These are phyloP conservation scores for Fusarium sp. DNA, from an alignment of 2,329 filamentous ascomycete species.

Conservation along the genomic window DNA sequence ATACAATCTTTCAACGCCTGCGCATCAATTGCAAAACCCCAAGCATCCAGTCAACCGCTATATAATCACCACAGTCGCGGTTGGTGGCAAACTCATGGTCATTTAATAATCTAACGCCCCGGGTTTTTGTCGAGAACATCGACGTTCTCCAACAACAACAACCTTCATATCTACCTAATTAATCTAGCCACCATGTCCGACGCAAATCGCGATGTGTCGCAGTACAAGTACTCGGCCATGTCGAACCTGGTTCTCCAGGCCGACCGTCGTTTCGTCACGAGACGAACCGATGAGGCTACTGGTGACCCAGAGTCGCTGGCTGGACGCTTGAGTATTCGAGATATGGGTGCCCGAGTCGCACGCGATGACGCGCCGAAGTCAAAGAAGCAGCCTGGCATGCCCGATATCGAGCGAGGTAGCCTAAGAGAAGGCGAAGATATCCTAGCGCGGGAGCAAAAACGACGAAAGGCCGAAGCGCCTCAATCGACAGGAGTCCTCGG, in stretches of 20 bases:
- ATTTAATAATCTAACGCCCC: conserved; percentile 50
- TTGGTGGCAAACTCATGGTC: conserved; percentile 50
- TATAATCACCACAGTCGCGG: conserved; percentile 18
- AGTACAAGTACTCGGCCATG: conserved; percentile 99
- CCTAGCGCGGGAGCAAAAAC: conserved; percentile 84
- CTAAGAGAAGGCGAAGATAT: conserved; percentile 86
- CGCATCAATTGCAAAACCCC: conserved; percentile 42
- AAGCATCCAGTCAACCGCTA: conserved; percentile 34
- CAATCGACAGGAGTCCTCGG: conserved; percentile 82
- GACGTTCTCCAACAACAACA: conserved; percentile 48
- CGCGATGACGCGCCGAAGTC: conserved; percentile 84
- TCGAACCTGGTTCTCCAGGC: conserved; percentile 99
- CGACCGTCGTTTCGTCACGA: conserved; percentile 93
- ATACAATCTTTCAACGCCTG: conserved; percentile 41
- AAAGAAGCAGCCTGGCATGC: conserved; percentile 77
- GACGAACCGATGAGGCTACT: conserved; percentile 92
- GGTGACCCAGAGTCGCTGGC: conserved; percentile 98
- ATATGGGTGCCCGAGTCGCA: conserved; percentile 90
- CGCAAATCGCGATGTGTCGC: conserved; percentile 84
- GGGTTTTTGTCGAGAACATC: conserved; percentile 55
- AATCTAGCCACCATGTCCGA: conserved; percentile 73
- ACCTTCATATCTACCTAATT: conserved; percentile 34
- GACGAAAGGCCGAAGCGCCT: conserved; percentile 79
- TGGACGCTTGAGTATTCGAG: conserved; percentile 89
- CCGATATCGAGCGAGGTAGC: conserved; percentile 78